phyloP scores from a whole-genome alignment of 176 grass and related monocot genomes.

The Miscanthus lutarioriparius region DNA sequence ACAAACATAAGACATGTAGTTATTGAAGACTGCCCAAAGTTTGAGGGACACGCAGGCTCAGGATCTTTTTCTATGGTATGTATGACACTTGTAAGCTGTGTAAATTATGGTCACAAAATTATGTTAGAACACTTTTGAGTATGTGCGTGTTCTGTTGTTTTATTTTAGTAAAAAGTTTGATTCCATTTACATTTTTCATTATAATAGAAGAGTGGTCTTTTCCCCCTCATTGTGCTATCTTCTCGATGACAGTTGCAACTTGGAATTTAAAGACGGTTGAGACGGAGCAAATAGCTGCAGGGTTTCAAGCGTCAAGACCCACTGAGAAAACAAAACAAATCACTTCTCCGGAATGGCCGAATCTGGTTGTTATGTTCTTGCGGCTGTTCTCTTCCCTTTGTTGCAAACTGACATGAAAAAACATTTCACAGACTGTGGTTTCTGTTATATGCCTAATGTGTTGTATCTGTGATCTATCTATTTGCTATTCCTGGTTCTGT shows the following conservation, averaged over 20 bases:
- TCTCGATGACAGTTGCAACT: not conserved
- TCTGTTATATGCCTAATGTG: no score
- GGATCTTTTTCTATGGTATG: not conserved
- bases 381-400: not conserved
- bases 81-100: not conserved
- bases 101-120: no score
- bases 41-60: no score
- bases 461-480: no score
- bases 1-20: not conserved
- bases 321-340: not conserved
- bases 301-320: not conserved
- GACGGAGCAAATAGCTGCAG: not conserved
- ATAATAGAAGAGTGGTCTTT: no score
- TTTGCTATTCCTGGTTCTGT: no score
- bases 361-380: not conserved
- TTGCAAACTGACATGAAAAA: no score
- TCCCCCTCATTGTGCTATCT: not conserved
- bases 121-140: no score
- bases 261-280: not conserved
- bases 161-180: no score
- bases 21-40: fast-evolving
- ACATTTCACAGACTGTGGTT: no score
- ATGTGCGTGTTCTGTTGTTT: no score
- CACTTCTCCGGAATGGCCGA: not conserved
- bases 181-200: no score